Evolutionary conservation across 2,329 filamentous ascomycete genomes (phyloP).

Genomic region (Metarhizium brunneum): DNA sequence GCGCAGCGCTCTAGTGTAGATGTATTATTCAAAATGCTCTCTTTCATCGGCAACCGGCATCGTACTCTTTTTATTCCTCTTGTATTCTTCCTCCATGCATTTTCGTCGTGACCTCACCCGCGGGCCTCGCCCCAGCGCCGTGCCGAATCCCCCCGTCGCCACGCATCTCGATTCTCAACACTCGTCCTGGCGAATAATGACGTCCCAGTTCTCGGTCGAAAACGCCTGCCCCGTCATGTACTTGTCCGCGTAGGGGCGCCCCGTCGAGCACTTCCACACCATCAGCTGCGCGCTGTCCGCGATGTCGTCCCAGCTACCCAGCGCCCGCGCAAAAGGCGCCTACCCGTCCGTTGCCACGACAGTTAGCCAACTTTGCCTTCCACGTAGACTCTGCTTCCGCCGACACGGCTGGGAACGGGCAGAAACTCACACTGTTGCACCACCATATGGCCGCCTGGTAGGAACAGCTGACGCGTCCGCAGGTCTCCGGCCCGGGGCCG

Average conservation of each 20-base stretch:
- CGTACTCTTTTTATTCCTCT: too few species aligned
- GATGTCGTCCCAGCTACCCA: background rate
- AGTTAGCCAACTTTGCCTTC: background rate
- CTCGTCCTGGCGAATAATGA: background rate
- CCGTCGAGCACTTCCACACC: background rate
- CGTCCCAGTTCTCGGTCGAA: background rate
- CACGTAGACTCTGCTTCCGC: too few species aligned
- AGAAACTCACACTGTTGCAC: background rate
- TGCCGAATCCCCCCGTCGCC: too few species aligned
- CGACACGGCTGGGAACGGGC: too few species aligned
- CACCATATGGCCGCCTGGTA: background rate
- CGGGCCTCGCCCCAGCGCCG: too few species aligned
- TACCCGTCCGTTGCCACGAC: background rate
- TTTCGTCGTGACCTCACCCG: too few species aligned
- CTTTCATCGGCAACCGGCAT: too few species aligned
- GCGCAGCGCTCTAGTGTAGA: too few species aligned
- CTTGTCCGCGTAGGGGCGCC: background rate
- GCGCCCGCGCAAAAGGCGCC: background rate
- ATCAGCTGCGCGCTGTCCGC: background rate
- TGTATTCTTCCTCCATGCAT: too few species aligned
- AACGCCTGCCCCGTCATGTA: background rate
- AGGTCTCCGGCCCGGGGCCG: background rate
- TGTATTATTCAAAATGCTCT: too few species aligned
- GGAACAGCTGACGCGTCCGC: background rate
- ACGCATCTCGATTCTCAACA: background rate